Evolutionary conservation across 2,329 filamentous ascomycete genomes (phyloP).

Genomic region (Pseudogymnoascus sp.): DNA sequence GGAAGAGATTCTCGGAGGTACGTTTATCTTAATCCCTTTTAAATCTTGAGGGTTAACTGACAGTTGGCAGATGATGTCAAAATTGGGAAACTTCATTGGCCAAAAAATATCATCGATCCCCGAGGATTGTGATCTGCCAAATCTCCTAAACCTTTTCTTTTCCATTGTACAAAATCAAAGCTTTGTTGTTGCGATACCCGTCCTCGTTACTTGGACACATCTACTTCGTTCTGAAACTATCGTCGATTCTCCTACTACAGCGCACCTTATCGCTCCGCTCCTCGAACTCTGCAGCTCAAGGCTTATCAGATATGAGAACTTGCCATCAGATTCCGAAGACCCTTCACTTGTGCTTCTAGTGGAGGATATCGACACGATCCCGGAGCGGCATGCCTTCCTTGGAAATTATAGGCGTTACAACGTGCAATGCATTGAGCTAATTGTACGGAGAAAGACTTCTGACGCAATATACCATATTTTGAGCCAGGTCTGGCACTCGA

Average conservation of each 20-base stretch:
- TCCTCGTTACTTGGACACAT: constrained; percentile 82
- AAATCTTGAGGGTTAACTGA: background rate
- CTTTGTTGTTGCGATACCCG: constrained; percentile 85
- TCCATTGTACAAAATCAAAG: constrained; percentile 76
- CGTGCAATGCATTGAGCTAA: constrained; percentile 74
- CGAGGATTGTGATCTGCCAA: constrained; percentile 56
- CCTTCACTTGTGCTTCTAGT: constrained; percentile 73
- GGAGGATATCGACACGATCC: constrained; percentile 90
- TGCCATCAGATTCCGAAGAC: constrained; percentile 75
- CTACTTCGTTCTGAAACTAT: constrained; percentile 66
- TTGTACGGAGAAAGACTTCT: constrained; percentile 71
- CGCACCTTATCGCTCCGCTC: constrained; percentile 60
- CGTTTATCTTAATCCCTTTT: constrained; percentile 15
- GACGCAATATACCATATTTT: constrained; percentile 86
- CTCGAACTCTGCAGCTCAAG: constrained; percentile 76
- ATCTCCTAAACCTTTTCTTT: constrained; percentile 72
- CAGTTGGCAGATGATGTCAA: constrained; percentile 63
- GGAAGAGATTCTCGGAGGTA: constrained; percentile 92
- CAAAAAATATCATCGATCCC: constrained; percentile 63
- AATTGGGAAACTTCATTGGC: constrained; percentile 75
- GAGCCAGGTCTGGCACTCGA: constrained; percentile 62
- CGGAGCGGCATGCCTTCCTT: constrained; percentile 88
- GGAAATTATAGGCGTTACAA: constrained; percentile 94
- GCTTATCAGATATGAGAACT: constrained; percentile 76
- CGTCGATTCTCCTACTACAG: constrained; percentile 53